Conservation (phyloP, 2,329 filamentous ascomycete species). For the Cercospora brassicicola region DNA sequence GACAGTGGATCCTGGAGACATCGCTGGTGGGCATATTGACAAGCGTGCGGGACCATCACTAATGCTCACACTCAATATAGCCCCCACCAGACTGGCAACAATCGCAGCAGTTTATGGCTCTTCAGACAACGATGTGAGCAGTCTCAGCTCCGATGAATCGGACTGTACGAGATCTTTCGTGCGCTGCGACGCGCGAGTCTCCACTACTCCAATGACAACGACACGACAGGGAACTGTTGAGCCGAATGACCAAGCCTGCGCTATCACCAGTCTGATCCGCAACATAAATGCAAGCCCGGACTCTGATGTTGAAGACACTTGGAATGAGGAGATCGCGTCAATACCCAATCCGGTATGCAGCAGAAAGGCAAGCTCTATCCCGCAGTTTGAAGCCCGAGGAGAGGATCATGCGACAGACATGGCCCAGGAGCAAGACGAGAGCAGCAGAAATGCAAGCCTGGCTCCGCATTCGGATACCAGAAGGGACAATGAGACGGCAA, state of each 20-base stretch:
- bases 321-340: too few relatives aligned
- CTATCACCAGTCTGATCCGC: background rate
- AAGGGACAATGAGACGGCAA: too few relatives aligned
- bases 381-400: too few relatives aligned
- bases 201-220: background rate
- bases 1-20: background rate
- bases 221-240: background rate
- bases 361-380: too few relatives aligned
- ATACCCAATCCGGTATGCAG: too few relatives aligned
- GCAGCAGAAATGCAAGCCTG: too few relatives aligned
- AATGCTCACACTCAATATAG: background rate
- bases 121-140: background rate
- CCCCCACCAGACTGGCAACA: background rate
- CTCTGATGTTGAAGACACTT: background rate
- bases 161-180: background rate
- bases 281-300: background rate
- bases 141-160: background rate
- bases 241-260: background rate
- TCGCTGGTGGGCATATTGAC: background rate
- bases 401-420: too few relatives aligned
- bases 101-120: background rate
- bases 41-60: background rate
- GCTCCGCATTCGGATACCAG: too few relatives aligned
- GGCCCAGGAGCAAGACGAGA: too few relatives aligned
- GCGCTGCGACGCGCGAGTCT: background rate